A percentile compares a stretch with the other conserved stretches of the same genome.
These are phyloP conservation scores for Dissophora globulifera DNA, from an alignment of 192 early-diverging fungal genomes.

Conservation along the genomic window DNA sequence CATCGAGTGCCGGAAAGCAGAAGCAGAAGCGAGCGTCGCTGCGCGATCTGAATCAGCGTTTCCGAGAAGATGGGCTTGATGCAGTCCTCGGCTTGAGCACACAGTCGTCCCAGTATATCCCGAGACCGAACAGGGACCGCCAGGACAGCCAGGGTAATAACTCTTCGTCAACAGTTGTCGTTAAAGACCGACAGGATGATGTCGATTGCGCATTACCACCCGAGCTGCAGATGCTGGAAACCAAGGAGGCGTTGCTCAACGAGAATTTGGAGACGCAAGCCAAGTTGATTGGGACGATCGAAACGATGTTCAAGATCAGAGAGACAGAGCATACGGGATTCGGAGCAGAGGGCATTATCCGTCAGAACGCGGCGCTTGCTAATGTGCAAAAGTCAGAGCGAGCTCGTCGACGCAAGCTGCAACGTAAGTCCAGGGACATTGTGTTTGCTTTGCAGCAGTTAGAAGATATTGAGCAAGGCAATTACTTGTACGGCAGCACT, in stretches of 20 bases:
- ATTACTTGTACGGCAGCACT: no score
- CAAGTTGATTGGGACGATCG: constrained; percentile 33
- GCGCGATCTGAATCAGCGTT: constrained; percentile 32
- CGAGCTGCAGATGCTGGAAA: constrained; percentile 14
- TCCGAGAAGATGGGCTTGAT: constrained; percentile 21
- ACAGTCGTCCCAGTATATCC: constrained; percentile 33
- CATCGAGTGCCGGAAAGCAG: constrained; percentile 15
- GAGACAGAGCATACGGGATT: constrained; percentile 7
- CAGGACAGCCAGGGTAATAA: background rate
- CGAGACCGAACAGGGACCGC: background rate
- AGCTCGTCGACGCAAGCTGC: constrained; percentile 29
- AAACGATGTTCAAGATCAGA: constrained; percentile 19
- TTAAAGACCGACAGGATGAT: constrained; percentile 25
- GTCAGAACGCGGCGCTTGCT: constrained; percentile 2
- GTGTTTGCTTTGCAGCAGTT: no score
- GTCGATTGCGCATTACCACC: constrained; percentile 39
- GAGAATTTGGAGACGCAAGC: constrained; percentile 23
- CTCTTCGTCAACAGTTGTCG: background rate
- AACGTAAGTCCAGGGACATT: constrained; percentile 9
- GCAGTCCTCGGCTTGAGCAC: constrained; percentile 5
- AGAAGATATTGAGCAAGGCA: no score
- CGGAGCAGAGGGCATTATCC: constrained; percentile 17
- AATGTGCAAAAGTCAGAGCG: constrained; percentile 28
- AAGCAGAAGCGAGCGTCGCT: constrained; percentile 41
- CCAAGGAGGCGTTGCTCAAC: constrained; percentile 25